Conservation (phyloP, 1,139 yeast genomes). For the Yamadazyma diospyri region DNA sequence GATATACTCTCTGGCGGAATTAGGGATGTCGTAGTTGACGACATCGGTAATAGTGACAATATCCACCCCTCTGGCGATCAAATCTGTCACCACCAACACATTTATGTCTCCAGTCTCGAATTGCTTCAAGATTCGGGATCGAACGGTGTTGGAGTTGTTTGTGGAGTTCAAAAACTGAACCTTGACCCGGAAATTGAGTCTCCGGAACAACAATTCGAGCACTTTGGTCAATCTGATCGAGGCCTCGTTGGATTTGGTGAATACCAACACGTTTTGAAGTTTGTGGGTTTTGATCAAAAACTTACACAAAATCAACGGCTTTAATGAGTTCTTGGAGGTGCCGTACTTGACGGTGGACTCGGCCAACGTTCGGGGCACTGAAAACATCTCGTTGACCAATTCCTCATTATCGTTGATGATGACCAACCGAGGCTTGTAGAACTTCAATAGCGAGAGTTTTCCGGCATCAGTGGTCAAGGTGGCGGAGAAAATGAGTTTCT, state of each 20-base stretch:
- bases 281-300: slow-evolving; percentile 39
- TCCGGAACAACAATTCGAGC: slow-evolving; percentile 34
- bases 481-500: slow-evolving; percentile 83
- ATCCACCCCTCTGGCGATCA: slow-evolving; percentile 94
- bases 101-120: slow-evolving; percentile 51
- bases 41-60: slow-evolving; percentile 69
- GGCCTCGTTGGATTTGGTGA: slow-evolving; percentile 84
- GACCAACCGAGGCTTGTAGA: slow-evolving; percentile 66
- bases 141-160: slow-evolving; percentile 40
- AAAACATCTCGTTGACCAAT: slow-evolving; percentile 49
- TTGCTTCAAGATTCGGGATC: slow-evolving; percentile 48
- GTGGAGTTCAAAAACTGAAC: slow-evolving; percentile 46
- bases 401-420: slow-evolving; percentile 60
- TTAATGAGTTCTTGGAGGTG: slow-evolving; percentile 55
- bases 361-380: slow-evolving; percentile 51
- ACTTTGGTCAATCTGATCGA: slow-evolving; percentile 71
- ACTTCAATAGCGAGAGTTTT: slow-evolving; percentile 65
- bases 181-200: slow-evolving; percentile 12
- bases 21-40: slow-evolving; percentile 86
- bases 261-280: slow-evolving; percentile 50
- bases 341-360: slow-evolving; percentile 53
- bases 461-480: slow-evolving; percentile 94
- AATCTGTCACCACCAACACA: slow-evolving; percentile 81
- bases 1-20: slow-evolving; percentile 84
- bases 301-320: slow-evolving; percentile 69